Evolutionary conservation across 2,329 filamentous ascomycete species (phyloP), one percentile per base, ranked within the genome.

Genomic region (Fusarium sp.): DNA sequence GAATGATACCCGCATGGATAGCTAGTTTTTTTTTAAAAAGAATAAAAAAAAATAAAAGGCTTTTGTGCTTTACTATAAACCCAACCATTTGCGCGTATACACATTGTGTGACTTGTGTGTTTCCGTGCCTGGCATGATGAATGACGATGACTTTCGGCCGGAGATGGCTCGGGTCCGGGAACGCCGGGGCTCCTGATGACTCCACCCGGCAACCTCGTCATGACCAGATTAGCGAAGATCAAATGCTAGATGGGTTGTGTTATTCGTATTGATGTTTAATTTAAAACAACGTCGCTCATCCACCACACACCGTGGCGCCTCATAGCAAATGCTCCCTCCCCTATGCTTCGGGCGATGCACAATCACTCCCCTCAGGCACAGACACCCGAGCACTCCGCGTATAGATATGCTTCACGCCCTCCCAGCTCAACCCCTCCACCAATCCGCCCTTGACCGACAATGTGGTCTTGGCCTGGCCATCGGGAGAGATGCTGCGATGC

Each of bases 361-460:
- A 55, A 31, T 69, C 59, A n/a, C 71, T 71, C 0, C 70, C 78
- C 2, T 72, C 69, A 0, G 81, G 79, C 7, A 83, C 75, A 29
- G 73, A 69, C 10, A 83, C 71, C 9, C 81, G 77, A 0, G 81
- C 80, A 10, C 75, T 75, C 44, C 72, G 70, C 3, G 76, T 76
- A 55, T 74, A 84, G 15, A 83, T 83, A 52, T 84, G 81, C 52
- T 68, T 73, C 1, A 72, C 78, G 0, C 65, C 68, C 2, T 72
- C 64, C 71, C 78, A 78, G 27, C 73, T 71, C 27, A 83, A 62
- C 0, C 76, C 79, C 17, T 78, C 67, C 14, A 82, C 57, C 10
- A 76, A 72, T 0, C 81, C 81, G 4, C 78, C 81, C 70, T 83
- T 84, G 59, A 84, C 68, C 17, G 73, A 78, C 9, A 82, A 54